Base-by-base conservation (phyloP, 2,329 filamentous ascomycete species). In the Helicocarpus griseus region DNA sequence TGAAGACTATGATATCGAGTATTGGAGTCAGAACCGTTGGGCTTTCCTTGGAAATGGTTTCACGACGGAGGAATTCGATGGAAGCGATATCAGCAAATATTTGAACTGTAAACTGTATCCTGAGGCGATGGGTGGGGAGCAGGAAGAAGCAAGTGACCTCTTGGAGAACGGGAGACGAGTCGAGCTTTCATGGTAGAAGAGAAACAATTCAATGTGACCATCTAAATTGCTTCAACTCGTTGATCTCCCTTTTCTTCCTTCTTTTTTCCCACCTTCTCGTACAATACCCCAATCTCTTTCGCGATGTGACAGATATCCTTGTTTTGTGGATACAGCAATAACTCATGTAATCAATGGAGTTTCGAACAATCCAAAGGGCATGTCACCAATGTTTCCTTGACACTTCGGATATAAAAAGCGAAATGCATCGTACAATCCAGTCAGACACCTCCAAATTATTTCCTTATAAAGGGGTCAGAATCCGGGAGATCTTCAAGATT, bases 1-100 rank as follows among this genome's bases (percentile, higher is more conserved):
- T 49, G 55, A 57, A 29, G 55, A 57, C 17, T 57, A 55, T 52
- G 53, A 57, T 11, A 57, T 57, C 21, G 46, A 57, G 38, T 57
- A 57, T 45, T 55, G 53, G 53, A 52, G 55, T 48, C 36, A 41
- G 46, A 57, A 57, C 52, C 55, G 55, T n/a, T 57, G 51, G 52
- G 54, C 47, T 17, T 57, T 49, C 40, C 35, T 57, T 22, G 55
- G 55, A 17, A 57, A 55, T 36, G 55, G 55, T 17, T 57, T 56
- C 33, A 56, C 44, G 17, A 52, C 46, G 9, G 35, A 24, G 28
- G 54, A 56, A 43, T 54, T 57, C 24, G 46, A 52, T 19, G 50
- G 50, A 26, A 49, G 50, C 36, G 55, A 57, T 52, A 52, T 52
- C 22, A 55, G 53, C 26, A 38, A 54, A 31, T 56, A 54, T 44